phyloP scores from a whole-genome alignment of 129 eudicot genomes.

The Arctium lappa region DNA sequence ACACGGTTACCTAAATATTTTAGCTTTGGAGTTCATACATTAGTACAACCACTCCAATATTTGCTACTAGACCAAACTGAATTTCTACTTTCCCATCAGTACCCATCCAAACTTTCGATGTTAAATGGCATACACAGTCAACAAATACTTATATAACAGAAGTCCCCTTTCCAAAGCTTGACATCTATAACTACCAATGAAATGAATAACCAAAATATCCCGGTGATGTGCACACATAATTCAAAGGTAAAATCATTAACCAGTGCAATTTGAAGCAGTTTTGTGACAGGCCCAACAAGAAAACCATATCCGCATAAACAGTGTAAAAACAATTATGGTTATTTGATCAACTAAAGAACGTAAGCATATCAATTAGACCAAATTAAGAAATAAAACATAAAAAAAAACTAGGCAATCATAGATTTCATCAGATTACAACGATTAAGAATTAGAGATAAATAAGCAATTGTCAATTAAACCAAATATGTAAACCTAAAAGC shows the following conservation, averaged over 20 bases:
- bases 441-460: background rate
- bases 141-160: too few species aligned
- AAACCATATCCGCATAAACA: too few species aligned
- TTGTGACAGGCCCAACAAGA: too few species aligned
- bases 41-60: too few species aligned
- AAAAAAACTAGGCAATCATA: too few species aligned
- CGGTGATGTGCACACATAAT: background rate
- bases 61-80: background rate
- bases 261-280: background rate
- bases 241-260: background rate
- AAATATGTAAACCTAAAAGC: background rate
- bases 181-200: background rate
- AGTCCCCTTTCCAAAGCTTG: too few species aligned
- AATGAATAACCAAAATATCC: background rate
- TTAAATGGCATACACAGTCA: too few species aligned
- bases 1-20: background rate
- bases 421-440: background rate
- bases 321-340: too few species aligned
- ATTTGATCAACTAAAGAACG: background rate
- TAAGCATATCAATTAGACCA: background rate
- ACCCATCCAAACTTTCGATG: background rate
- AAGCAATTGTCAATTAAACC: background rate
- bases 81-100: background rate
- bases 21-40: background rate
- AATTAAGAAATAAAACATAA: too few species aligned